These are phyloP conservation scores for Schwanniomyces sp. DNA, from an alignment of 805 yeast genomes.

Conservation along the genomic window DNA sequence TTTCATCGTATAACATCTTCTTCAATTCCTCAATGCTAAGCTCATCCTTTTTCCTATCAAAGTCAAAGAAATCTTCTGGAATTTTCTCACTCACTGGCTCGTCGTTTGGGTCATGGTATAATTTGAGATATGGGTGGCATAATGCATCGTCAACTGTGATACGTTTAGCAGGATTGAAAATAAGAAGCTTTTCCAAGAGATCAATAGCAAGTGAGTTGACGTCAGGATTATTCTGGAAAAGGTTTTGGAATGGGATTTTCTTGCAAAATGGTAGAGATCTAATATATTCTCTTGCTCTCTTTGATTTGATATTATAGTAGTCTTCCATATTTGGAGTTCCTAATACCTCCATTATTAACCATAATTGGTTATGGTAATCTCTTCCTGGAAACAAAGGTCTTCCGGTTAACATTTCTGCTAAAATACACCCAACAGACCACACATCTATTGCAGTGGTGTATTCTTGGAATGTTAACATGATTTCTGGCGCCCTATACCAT, in stretches of 20 bases:
- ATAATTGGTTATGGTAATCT: conserved; percentile 88
- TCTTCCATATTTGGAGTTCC: conserved; percentile 89
- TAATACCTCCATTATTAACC: conserved; percentile 77
- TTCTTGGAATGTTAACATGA: conserved; percentile 91
- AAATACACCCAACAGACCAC: conserved; percentile 95
- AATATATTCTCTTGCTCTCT: conserved; percentile 87
- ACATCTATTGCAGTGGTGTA: conserved; percentile 94
- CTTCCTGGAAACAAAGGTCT: conserved; percentile 91
- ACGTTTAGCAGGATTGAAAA: conserved; percentile 69
- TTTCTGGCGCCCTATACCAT: conserved; percentile 98
- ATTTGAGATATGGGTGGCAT: conserved; percentile 78
- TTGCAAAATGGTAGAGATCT: conserved; percentile 71
- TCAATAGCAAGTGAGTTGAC: conserved; percentile 52
- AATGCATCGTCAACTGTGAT: conserved; percentile 76
- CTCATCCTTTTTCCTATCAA: conserved; percentile 81
- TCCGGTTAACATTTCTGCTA: conserved; percentile 86
- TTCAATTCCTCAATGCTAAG: conserved; percentile 76
- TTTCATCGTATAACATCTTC: conserved; percentile 75
- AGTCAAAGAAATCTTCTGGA: conserved; percentile 84
- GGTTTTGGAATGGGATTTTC: conserved; percentile 53
- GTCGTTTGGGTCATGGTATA: conserved; percentile 94
- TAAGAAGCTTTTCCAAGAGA: conserved; percentile 61
- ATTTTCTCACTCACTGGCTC: conserved; percentile 86
- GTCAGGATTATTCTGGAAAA: conserved; percentile 38
- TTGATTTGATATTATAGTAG: conserved; percentile 69